phyloP scores from a whole-genome alignment of 2,329 filamentous ascomycete genomes.

The Aspergillus piperis region DNA sequence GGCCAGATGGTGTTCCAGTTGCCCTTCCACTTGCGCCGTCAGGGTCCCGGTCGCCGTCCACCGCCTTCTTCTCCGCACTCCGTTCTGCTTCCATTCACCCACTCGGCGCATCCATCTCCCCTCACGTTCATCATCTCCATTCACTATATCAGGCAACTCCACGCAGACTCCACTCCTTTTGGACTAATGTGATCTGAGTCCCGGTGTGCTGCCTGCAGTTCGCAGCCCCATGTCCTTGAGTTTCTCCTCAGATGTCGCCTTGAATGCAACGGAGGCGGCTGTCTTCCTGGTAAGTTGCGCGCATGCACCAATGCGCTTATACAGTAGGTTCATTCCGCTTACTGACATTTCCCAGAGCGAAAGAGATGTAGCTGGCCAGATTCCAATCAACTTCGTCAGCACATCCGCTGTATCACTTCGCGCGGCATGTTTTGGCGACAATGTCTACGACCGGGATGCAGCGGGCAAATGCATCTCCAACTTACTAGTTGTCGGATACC shows the following conservation, averaged over 20 bases:
- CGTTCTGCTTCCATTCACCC: background rate
- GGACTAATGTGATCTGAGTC: background rate
- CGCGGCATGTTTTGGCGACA: constrained; percentile 59
- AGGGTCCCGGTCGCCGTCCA: constrained; percentile 4
- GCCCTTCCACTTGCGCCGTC: background rate
- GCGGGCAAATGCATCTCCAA: constrained; percentile 63
- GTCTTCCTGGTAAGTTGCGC: constrained; percentile 38
- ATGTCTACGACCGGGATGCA: constrained; percentile 55
- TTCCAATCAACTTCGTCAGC: constrained; percentile 66
- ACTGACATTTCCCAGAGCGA: constrained; percentile 52
- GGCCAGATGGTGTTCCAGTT: constrained; percentile 22
- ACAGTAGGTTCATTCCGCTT: background rate
- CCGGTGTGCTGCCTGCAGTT: constrained; percentile 7
- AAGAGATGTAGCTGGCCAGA: constrained; percentile 59
- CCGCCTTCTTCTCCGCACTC: constrained; percentile 20
- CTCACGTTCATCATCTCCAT: background rate
- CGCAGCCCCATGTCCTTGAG: constrained; percentile 42
- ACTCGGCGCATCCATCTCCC: background rate
- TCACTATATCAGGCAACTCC: background rate
- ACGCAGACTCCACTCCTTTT: background rate
- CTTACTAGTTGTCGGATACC: constrained; percentile 61
- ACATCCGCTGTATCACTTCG: constrained; percentile 58
- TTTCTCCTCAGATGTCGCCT: constrained; percentile 43
- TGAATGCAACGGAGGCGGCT: constrained; percentile 42
- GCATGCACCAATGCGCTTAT: background rate